These are phyloP conservation scores for Porcisia hertigi DNA, from an alignment of 208 protist species.

Conservation along the genomic window DNA sequence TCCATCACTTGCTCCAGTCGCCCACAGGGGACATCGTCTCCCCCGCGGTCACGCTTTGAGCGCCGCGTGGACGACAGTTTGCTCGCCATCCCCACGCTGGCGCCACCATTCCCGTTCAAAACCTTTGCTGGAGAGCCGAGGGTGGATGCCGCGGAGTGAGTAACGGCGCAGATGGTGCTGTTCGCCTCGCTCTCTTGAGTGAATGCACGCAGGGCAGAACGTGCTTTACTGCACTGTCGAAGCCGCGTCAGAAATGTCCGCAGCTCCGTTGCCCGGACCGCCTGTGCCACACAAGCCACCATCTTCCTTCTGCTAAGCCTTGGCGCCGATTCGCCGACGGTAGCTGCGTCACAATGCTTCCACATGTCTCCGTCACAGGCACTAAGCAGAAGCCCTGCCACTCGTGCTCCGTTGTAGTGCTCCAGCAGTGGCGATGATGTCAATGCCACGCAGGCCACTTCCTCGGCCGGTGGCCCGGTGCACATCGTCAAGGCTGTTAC, in stretches of 20 bases:
- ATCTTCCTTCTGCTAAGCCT: not conserved
- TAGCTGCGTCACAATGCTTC: not conserved
- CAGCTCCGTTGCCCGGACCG: constrained; percentile 37
- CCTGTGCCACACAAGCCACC: constrained; percentile 29
- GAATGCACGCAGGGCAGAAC: not conserved
- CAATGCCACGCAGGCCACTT: not conserved
- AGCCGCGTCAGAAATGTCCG: constrained; percentile 27
- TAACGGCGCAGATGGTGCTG: not conserved
- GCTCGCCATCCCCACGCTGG: not conserved
- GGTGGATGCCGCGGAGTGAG: not conserved
- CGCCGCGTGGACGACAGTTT: not conserved
- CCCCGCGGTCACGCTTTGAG: not conserved
- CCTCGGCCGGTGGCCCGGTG: not conserved
- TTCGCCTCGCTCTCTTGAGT: not conserved
- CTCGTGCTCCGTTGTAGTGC: constrained; percentile 34
- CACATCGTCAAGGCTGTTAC: not conserved
- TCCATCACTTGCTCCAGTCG: not conserved
- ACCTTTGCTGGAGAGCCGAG: not conserved
- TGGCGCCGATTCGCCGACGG: not conserved
- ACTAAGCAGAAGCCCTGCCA: constrained; percentile 28
- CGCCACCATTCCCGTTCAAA: not conserved
- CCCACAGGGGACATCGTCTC: not conserved
- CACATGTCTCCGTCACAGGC: not conserved
- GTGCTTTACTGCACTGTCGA: constrained; percentile 18
- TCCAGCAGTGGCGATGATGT: constrained; percentile 15